Conservation (phyloP, 2,329 filamentous ascomycete species). For the Sclerotinia trifoliorum region DNA sequence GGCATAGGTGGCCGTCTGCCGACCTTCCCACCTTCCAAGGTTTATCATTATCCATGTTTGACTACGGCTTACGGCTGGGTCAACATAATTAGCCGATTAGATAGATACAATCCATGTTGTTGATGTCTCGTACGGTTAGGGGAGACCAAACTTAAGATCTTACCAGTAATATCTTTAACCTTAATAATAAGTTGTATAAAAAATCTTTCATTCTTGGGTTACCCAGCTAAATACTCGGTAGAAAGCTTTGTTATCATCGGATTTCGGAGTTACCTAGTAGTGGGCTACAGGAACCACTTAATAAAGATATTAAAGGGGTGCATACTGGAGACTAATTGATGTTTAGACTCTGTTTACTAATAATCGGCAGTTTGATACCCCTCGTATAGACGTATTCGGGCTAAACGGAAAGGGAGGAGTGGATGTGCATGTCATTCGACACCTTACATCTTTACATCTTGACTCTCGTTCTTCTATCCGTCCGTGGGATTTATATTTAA, state of each 20-base stretch:
- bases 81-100: neutral
- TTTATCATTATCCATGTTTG: neutral
- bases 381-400: slow-evolving; percentile 1
- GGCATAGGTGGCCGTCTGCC: neutral
- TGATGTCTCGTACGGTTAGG: too few species aligned
- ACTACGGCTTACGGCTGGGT: neutral
- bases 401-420: neutral
- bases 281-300: slow-evolving; percentile 1
- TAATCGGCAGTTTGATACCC: neutral
- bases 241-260: neutral
- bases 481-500: too few species aligned
- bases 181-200: too few species aligned
- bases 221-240: too few species aligned
- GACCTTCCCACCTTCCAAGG: neutral
- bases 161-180: too few species aligned
- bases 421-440: neutral
- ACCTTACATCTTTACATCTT: neutral
- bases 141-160: too few species aligned
- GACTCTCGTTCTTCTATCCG: too few species aligned
- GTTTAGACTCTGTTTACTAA: neutral
- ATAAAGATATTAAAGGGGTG: neutral
- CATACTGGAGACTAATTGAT: neutral
- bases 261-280: neutral
- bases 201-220: too few species aligned
- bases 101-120: too few species aligned